These are phyloP conservation scores for Candida caryicola DNA, from an alignment of 805 yeast genomes.

Conservation along the genomic window DNA sequence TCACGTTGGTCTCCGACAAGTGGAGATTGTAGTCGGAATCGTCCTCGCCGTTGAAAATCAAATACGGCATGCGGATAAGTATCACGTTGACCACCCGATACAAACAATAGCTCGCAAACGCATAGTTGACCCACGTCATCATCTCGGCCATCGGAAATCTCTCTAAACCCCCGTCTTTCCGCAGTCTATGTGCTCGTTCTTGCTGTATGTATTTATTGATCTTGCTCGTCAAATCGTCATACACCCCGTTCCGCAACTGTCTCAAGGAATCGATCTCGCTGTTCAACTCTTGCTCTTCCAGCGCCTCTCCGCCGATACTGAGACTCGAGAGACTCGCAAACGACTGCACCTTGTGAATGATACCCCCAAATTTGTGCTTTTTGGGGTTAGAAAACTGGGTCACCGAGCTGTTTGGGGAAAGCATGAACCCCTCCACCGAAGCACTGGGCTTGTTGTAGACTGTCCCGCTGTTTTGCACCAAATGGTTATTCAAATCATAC, in stretches of 20 bases:
- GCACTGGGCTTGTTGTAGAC: constrained; percentile 19
- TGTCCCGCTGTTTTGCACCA: constrained; percentile 22
- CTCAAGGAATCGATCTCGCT: constrained; percentile 39
- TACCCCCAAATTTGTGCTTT: constrained; percentile 24
- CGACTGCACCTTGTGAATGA: constrained; percentile 40
- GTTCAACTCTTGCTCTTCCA: constrained; percentile 32
- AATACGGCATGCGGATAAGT: constrained; percentile 39
- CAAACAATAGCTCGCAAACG: constrained; percentile 47
- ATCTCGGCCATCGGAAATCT: constrained; percentile 3
- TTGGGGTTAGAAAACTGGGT: constrained; percentile 1
- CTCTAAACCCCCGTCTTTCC: not conserved
- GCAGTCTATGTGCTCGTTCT: constrained; percentile 3
- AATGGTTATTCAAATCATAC: constrained; percentile 24
- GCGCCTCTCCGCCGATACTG: constrained; percentile 10
- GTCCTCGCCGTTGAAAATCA: constrained; percentile 9
- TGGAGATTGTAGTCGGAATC: constrained; percentile 8
- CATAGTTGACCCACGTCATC: constrained; percentile 17
- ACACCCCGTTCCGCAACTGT: constrained; percentile 28
- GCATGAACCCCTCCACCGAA: constrained; percentile 11
- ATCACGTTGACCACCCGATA: constrained; percentile 46
- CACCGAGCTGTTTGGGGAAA: constrained; percentile 2
- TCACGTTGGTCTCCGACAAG: constrained; percentile 7
- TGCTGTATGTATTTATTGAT: constrained; percentile 17
- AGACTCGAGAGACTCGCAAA: constrained; percentile 33
- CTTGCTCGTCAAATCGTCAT: constrained; percentile 26